Evolutionary conservation across 192 early-diverging fungal species (phyloP).

Genomic region (Allomyces javanicus): DNA sequence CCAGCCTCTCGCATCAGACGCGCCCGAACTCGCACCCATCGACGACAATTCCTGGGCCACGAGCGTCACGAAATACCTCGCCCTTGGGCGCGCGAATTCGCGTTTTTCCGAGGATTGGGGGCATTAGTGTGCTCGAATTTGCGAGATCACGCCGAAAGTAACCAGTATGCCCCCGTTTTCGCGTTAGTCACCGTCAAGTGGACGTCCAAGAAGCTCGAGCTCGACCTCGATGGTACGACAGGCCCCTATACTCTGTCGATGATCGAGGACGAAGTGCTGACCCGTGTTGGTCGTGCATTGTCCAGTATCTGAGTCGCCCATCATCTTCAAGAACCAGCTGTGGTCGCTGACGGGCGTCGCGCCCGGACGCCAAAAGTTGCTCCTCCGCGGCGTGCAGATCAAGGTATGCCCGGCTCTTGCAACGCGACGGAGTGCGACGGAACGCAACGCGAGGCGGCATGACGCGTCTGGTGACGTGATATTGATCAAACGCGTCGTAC

Average conservation of each 20-base stretch:
- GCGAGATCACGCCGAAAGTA: too few species aligned
- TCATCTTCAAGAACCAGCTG: slow-evolving; percentile 70
- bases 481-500: background rate
- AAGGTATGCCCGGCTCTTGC: slow-evolving; percentile 30
- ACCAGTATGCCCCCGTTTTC: too few species aligned
- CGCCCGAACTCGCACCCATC: too few species aligned
- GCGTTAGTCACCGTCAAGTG: slow-evolving; percentile 65
- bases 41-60: too few species aligned
- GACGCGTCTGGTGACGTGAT: background rate
- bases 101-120: too few species aligned
- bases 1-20: too few species aligned
- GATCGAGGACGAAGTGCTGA: slow-evolving; percentile 32
- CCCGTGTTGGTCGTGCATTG: background rate
- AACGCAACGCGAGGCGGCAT: background rate
- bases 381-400: slow-evolving; percentile 78
- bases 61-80: too few species aligned
- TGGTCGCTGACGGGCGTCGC: slow-evolving; percentile 76
- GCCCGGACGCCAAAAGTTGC: slow-evolving; percentile 83
- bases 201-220: slow-evolving; percentile 66
- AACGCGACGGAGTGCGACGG: background rate
- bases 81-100: too few species aligned
- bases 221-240: background rate
- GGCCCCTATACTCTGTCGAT: background rate
- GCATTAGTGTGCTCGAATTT: too few species aligned
- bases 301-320: slow-evolving; percentile 45